Base-by-base conservation (phyloP, 768 basidiomycete genomes). In the Pleurotus tuoliensis region DNA sequence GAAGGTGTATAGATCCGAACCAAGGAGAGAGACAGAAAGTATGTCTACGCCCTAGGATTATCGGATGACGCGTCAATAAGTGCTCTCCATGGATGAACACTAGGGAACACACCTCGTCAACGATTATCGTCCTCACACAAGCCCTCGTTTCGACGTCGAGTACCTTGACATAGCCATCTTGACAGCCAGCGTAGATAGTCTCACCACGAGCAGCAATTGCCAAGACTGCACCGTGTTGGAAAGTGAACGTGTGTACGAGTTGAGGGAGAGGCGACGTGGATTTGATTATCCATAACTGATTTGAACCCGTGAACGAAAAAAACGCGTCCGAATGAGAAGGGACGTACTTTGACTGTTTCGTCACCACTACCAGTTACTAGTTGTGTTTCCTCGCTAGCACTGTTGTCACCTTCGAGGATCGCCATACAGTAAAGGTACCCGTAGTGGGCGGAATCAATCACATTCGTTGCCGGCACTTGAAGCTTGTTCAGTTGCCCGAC, bases 311-410 rank as follows among this genome's bases (percentile, higher is more conserved):
- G 6, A 56, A 46, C 39, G 18, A 58, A 8, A 25, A 13, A 41
- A 47, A 40, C 20, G 4, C 20, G 34, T 2, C 7, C 30, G 11
- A 25, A 38, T 39, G 30, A 56, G 47, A 41, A 6, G 4, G 30
- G 37, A 49, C 66, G 9, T 27, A 91, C 89, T 76, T 96, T 97
- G 64, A 98, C 84, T 4, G 82, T 82, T 65, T 94, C 92, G 60
- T 98, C 96, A 0, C 96, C 96, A 58, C 92, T 89, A 12, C 94
- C 94, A 12, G 92, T 93, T 11, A 89, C 81, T 12, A 97, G 78
- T 55, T 83, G 80, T 15, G 67, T 65, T 1, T 64, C 64, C 11
- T 44, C n/a, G n/a, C 41, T 12, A 15, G n/a, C 8, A 7, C 41
- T 22, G 41, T 66, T 67, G 37, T 63, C 58, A 3, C 62, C 63